phyloP scores from a whole-genome alignment of 805 yeast genomes.

The Clavispora phyllophila region DNA sequence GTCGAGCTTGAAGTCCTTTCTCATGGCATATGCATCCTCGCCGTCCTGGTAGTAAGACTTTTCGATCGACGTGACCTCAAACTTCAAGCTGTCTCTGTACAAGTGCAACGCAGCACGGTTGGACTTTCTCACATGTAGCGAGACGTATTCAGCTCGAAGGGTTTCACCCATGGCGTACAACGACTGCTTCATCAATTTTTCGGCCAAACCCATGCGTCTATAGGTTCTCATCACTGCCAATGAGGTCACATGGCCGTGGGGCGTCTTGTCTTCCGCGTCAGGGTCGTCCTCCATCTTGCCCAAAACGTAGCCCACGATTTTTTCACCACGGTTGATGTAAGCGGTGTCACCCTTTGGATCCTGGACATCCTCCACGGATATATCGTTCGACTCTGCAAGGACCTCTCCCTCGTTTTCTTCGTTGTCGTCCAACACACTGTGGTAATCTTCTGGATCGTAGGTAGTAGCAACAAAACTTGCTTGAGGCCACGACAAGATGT shows the following conservation, averaged over 20 bases:
- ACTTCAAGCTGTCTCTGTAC: constrained; percentile 77
- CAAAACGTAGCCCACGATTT: constrained; percentile 91
- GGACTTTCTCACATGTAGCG: constrained; percentile 88
- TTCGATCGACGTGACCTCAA: constrained; percentile 78
- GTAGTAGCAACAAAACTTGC: constrained; percentile 94
- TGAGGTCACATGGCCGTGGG: constrained; percentile 92
- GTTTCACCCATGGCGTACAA: constrained; percentile 75
- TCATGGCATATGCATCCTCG: constrained; percentile 97
- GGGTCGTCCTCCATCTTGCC: constrained; percentile 97
- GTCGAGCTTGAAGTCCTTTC: constrained; percentile 56
- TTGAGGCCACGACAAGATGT: constrained; percentile 94
- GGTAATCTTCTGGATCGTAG: constrained; percentile 33
- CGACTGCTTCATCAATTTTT: constrained; percentile 80
- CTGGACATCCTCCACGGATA: constrained; percentile 11
- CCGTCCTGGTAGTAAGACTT: constrained; percentile 93
- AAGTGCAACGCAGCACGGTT: constrained; percentile 92
- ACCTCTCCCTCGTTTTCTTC: constrained; percentile 20
- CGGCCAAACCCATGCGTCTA: constrained; percentile 93
- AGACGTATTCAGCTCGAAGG: constrained; percentile 76
- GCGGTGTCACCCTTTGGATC: constrained; percentile 59
- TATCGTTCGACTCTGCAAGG: constrained; percentile 18
- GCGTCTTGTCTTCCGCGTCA: constrained; percentile 63
- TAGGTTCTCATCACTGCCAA: constrained; percentile 93
- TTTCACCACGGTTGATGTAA: constrained; percentile 63
- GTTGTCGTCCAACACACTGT: constrained; percentile 20